Percentiles rank a stretch among this genome's conserved stretches.
Evolutionary conservation across 345 rosid species (phyloP).

Genomic region (Citrus sinensis): DNA sequence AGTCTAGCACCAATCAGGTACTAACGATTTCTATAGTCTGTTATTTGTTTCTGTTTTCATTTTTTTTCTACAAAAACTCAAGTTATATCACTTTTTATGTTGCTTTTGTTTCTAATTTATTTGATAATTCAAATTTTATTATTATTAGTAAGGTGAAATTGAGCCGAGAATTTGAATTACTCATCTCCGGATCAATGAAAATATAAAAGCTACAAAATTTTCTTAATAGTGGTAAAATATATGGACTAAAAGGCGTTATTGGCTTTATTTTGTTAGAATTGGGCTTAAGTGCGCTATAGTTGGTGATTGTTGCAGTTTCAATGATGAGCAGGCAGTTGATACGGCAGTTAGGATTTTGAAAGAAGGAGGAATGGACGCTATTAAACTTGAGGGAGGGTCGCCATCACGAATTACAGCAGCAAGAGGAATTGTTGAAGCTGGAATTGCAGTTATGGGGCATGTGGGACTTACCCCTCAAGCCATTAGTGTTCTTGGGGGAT

Average conservation of each 20-base stretch:
- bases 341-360: constrained; percentile 75
- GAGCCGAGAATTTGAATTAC: not conserved
- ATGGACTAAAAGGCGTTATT: not conserved
- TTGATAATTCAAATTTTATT: too few relatives aligned
- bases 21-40: not conserved
- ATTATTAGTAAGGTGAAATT: not conserved
- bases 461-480: constrained; percentile 98
- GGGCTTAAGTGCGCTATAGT: constrained; percentile 14
- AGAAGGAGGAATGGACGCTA: constrained; percentile 94
- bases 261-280: not conserved
- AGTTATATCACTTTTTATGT: too few relatives aligned
- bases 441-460: constrained; percentile 95
- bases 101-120: not conserved
- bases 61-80: too few relatives aligned
- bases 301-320: constrained; percentile 25
- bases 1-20: constrained; percentile 69
- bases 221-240: not conserved
- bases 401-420: constrained; percentile 79
- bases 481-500: constrained; percentile 94
- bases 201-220: not conserved
- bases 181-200: not conserved
- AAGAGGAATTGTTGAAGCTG: constrained; percentile 83
- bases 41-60: not conserved
- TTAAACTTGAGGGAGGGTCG: constrained; percentile 90
- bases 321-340: constrained; percentile 75